Evolutionary conservation across 2,329 filamentous ascomycete species (phyloP).

Genomic region (Pseudopyricularia cyperi): DNA sequence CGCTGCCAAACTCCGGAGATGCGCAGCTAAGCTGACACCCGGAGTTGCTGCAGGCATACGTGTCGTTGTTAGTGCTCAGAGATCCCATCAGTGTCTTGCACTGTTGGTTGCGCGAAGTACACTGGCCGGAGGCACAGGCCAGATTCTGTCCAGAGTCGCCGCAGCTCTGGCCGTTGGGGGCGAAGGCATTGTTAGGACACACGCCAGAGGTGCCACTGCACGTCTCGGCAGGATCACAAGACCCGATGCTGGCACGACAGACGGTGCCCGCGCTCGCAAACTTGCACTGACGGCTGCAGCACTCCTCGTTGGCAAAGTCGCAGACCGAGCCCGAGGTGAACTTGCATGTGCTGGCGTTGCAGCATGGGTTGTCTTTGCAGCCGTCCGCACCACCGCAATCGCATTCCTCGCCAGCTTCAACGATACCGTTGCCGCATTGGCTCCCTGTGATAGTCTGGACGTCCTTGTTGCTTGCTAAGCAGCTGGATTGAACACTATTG

Average conservation of each 20-base stretch:
- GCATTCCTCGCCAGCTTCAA: conserved; percentile 87
- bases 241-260: conserved; percentile 66
- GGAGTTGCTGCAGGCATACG: conserved; percentile 60
- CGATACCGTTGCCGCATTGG: conserved; percentile 93
- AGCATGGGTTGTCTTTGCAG: conserved; percentile 70
- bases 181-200: conserved; percentile 62
- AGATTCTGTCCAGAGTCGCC: conserved; percentile 50
- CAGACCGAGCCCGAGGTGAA: conserved; percentile 68
- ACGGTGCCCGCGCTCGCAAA: conserved; percentile 55
- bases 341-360: conserved; percentile 74
- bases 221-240: conserved; percentile 74
- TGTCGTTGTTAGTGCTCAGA: conserved; percentile 60
- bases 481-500: conserved; percentile 62
- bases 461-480: conserved; percentile 74
- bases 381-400: conserved; percentile 72
- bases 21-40: conserved; percentile 69
- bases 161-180: conserved; percentile 59
- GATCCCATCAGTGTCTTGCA: conserved; percentile 75
- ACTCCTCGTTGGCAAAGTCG: conserved; percentile 71
- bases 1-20: conserved; percentile 51
- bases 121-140: conserved; percentile 81
- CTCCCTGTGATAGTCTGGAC: conserved; percentile 70
- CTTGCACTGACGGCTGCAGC: conserved; percentile 56
- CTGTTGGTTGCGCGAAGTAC: conserved; percentile 81
- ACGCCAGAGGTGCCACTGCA: conserved; percentile 60